Percentiles rank a stretch among this genome's conserved stretches.
These are phyloP conservation scores for Medicago lupulina DNA, from an alignment of 306 rosid genomes.

Conservation along the genomic window DNA sequence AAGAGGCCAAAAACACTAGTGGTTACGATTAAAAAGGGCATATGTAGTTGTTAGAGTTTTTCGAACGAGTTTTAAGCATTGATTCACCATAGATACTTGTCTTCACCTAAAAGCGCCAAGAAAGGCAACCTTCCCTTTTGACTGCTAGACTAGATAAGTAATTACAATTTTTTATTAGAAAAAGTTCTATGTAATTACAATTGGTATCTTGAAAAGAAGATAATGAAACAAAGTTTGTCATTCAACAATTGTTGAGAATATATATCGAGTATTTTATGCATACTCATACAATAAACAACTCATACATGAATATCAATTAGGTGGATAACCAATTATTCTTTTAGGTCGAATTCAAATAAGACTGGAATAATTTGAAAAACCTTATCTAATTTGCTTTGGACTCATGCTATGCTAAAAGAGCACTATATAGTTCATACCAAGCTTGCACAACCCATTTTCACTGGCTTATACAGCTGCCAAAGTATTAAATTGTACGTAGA, in stretches of 20 bases:
- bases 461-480: neutral
- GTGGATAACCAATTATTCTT: slow-evolving; percentile 8
- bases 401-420: neutral
- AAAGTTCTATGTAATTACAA: neutral
- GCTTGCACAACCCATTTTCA: slow-evolving; percentile 3
- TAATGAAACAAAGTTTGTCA: neutral
- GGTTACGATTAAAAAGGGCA: too few relatives aligned
- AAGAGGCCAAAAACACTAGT: too few relatives aligned
- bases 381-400: neutral
- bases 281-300: slow-evolving; percentile 8
- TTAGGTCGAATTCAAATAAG: neutral
- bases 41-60: too few relatives aligned
- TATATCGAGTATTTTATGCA: neutral
- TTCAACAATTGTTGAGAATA: neutral
- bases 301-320: slow-evolving; percentile 7
- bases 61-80: too few relatives aligned
- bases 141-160: too few relatives aligned
- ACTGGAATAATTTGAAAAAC: neutral
- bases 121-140: too few relatives aligned
- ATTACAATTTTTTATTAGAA: too few relatives aligned
- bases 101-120: too few relatives aligned
- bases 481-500: neutral
- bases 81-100: too few relatives aligned
- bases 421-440: neutral
- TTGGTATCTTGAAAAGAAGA: neutral